phyloP scores from a whole-genome alignment of 2,329 filamentous ascomycete species.

The Fusarium illudens region DNA sequence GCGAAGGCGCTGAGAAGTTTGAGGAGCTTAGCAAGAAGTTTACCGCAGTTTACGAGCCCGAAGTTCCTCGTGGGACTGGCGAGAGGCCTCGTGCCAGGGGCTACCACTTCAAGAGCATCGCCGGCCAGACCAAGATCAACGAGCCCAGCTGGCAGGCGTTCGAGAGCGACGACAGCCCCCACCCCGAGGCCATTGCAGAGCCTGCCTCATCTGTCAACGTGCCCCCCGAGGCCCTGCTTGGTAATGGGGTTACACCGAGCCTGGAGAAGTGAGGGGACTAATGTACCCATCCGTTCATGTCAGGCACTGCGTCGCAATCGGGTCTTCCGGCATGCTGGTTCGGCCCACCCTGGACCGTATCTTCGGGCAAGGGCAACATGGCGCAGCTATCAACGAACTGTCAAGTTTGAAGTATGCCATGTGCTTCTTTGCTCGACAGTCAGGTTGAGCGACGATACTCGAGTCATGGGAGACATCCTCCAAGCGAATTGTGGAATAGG shows the following conservation, averaged over 20 bases:
- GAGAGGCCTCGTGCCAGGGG: constrained; percentile 81
- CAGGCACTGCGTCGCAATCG: constrained; percentile 23
- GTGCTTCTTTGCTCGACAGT: background rate
- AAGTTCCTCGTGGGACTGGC: constrained; percentile 78
- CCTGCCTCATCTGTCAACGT: constrained; percentile 28
- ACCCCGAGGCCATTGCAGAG: constrained; percentile 29
- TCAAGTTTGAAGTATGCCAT: background rate
- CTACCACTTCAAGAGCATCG: constrained; percentile 80
- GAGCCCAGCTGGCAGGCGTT: constrained; percentile 71
- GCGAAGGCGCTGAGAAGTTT: constrained; percentile 65
- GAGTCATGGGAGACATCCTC: background rate
- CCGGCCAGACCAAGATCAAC: constrained; percentile 73
- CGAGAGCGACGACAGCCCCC: constrained; percentile 29
- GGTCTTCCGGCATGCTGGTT: constrained; percentile 17
- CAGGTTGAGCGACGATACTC: background rate
- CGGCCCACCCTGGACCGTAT: constrained; percentile 22
- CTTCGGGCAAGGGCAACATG: background rate
- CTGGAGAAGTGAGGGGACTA: constrained; percentile 57
- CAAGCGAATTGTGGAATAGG: background rate
- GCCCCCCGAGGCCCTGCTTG: constrained; percentile 55
- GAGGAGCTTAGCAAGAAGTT: constrained; percentile 58
- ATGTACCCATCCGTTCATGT: constrained; percentile 23
- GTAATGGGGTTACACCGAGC: constrained; percentile 57
- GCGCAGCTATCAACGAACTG: background rate
- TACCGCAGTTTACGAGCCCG: constrained; percentile 67